Conservation (phyloP, 2,329 filamentous ascomycete genomes). For the Penicillium sp. region DNA sequence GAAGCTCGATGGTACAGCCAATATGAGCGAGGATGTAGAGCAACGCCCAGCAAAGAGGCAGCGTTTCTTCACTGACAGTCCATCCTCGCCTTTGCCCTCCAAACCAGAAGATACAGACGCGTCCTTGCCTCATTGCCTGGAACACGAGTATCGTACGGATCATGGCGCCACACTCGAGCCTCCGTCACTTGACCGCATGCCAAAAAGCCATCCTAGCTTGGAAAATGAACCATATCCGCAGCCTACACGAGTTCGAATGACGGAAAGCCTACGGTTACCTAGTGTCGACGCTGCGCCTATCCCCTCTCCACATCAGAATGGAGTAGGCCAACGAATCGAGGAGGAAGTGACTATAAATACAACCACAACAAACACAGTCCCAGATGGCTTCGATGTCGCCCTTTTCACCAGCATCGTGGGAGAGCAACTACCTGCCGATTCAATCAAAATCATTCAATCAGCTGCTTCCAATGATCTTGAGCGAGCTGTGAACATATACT, state of each 20-base stretch:
- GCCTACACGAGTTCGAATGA: background rate
- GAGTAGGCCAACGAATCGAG: background rate
- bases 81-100: constrained; percentile 18
- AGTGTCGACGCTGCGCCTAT: background rate
- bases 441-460: constrained; percentile 42
- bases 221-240: background rate
- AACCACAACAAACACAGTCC: background rate
- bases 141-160: background rate
- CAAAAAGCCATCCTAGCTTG: background rate
- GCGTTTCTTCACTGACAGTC: constrained; percentile 53
- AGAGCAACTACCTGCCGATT: constrained; percentile 39
- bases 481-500: constrained; percentile 55
- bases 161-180: background rate
- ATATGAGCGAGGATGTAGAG: constrained; percentile 34
- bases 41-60: constrained; percentile 53
- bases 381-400: constrained; percentile 45
- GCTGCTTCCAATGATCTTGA: constrained; percentile 48
- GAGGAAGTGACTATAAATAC: background rate
- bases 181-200: background rate
- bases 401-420: constrained; percentile 53
- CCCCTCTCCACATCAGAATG: background rate
- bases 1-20: constrained; percentile 7
- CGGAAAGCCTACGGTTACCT: background rate
- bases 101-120: constrained; percentile 14
- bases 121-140: constrained; percentile 8